phyloP scores from a whole-genome alignment of 2,329 filamentous ascomycete species.

The Ophiostoma tasmaniense region DNA sequence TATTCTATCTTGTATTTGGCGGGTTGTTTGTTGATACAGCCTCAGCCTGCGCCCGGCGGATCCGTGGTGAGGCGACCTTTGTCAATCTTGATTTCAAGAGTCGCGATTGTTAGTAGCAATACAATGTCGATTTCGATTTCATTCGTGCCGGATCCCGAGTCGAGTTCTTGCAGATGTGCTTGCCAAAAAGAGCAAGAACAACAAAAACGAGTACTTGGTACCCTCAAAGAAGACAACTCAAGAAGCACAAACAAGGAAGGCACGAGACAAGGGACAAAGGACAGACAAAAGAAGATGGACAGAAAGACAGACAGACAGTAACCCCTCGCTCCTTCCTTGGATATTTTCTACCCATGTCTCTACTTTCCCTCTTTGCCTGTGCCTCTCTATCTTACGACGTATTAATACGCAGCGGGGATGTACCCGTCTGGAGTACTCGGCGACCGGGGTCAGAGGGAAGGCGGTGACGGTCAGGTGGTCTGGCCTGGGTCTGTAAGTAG shows the following conservation, averaged over 20 bases:
- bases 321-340: neutral
- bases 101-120: neutral
- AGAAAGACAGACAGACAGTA: neutral
- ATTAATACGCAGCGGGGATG: neutral
- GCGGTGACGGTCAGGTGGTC: neutral
- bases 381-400: neutral
- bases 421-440: neutral
- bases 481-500: neutral
- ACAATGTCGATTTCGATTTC: neutral
- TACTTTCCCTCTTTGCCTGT: neutral
- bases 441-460: neutral
- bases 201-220: no score
- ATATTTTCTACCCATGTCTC: neutral
- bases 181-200: neutral
- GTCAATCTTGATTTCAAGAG: neutral
- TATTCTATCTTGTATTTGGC: neutral
- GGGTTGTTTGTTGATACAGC: neutral
- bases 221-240: neutral
- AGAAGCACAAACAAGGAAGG: neutral
- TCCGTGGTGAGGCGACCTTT: conserved; percentile 3
- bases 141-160: neutral
- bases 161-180: neutral
- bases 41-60: conserved; percentile 8
- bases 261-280: neutral
- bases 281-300: neutral